These are phyloP conservation scores for Penicillium angulare DNA, from an alignment of 495 filamentous ascomycete genomes.

Conservation along the genomic window DNA sequence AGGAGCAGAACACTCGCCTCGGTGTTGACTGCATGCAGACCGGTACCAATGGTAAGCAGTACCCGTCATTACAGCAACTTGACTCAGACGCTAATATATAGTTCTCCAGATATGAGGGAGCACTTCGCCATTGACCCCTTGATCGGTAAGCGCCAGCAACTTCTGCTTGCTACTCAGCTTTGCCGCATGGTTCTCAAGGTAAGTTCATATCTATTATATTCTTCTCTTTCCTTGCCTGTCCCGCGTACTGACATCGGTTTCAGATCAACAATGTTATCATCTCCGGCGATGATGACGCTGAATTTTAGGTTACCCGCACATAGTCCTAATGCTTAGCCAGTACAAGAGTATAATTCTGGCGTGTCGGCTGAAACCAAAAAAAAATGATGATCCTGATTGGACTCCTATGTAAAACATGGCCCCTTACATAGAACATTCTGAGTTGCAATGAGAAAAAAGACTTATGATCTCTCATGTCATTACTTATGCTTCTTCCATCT, in stretches of 20 bases:
- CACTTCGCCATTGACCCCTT: conserved; percentile 97
- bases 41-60: conserved; percentile 72
- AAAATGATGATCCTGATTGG: conserved; percentile 27
- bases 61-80: neutral
- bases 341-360: conserved; percentile 5
- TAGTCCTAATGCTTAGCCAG: conserved; percentile 23
- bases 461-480: too few species aligned
- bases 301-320: conserved; percentile 63
- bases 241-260: conserved; percentile 23
- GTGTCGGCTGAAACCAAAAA: conserved; percentile 16
- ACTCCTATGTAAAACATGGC: conserved; percentile 32
- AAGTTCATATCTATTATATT: conserved; percentile 30
- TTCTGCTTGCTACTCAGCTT: conserved; percentile 92
- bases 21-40: conserved; percentile 98
- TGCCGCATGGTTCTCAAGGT: conserved; percentile 99
- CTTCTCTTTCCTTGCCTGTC: neutral
- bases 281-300: conserved; percentile 84
- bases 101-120: conserved; percentile 76
- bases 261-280: conserved; percentile 92
- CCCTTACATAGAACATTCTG: conserved; percentile 30
- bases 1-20: conserved; percentile 77
- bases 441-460: conserved; percentile 32
- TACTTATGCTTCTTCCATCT: too few species aligned
- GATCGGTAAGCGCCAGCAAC: conserved; percentile 95
- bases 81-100: neutral